Base-by-base conservation (phyloP, 345 rosid species). In the Chamaenerion angustifolium region DNA sequence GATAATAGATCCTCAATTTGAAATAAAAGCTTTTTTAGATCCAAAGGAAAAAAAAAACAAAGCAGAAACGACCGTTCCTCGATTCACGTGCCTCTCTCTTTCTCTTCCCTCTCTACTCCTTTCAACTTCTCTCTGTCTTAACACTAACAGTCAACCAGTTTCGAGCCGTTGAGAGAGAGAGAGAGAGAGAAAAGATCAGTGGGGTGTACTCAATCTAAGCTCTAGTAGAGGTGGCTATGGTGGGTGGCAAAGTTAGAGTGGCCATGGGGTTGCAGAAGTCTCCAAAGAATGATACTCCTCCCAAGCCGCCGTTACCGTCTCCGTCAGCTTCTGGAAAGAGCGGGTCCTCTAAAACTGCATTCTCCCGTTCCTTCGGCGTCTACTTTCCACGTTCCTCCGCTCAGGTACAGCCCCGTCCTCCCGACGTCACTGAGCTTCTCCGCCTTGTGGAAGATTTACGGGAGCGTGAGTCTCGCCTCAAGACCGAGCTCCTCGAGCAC, bases 301-400 rank as follows among this genome's bases (percentile, higher is more conserved):
- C 71, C 1, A 61, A 67, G 49, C 76, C 74, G 2, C 79, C 83
- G 0, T 56, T 59, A 16, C 70, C 78, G 8, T 68, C 80, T 0
- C 69, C 82, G 2, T 15, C 68, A 2, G 46, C 54, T 55, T 23
- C 65, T 14, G 49, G 42, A 21, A 54, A 35, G 10, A 55, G 61
- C 59, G 56, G 72, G 64, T 46, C 58, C 35, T 16, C 51, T 45
- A 53, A 27, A 40, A 56, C 81, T 0, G 66, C 68, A 0, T 85
- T 84, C 56, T 67, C 90, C 0, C 90, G 95, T 18, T 78, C 95
- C 11, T 72, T 85, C 45, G 93, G 94, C 2, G 85, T 68, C 43
- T 88, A 87, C 70, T 88, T 92, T 80, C 98, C 98, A 6, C 95
- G 96, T 48, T 65, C 98, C 50, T 87, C 96, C 5, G 85, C 96